phyloP scores from a whole-genome alignment of 352 stramenopile species.

The Plasmopara halstedii region DNA sequence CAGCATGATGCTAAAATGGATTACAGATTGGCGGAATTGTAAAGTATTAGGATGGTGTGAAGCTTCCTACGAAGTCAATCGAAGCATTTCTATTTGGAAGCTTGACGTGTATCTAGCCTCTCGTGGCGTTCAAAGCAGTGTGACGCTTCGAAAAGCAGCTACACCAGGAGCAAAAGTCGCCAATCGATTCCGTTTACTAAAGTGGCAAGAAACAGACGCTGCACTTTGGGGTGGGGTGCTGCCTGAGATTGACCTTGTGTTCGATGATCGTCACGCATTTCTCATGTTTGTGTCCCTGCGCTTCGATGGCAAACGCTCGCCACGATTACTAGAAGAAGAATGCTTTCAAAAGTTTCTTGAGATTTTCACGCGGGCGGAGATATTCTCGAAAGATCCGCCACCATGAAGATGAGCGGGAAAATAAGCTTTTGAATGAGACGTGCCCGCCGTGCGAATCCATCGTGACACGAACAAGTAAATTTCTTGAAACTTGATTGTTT shows the following conservation, averaged over 20 bases:
- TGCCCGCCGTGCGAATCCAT: too few relatives aligned
- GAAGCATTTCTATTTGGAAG: slow-evolving; percentile 26
- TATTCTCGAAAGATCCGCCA: slow-evolving; percentile 14
- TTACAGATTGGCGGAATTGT: slow-evolving; percentile 41
- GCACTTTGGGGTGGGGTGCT: slow-evolving; percentile 76
- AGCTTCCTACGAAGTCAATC: slow-evolving; percentile 66
- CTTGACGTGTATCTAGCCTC: slow-evolving; percentile 25
- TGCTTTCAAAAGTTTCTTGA: slow-evolving; percentile 37
- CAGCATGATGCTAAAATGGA: slow-evolving; percentile 31
- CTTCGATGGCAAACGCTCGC: slow-evolving; percentile 37
- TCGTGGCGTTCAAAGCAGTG: slow-evolving; percentile 17
- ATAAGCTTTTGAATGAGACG: too few relatives aligned
- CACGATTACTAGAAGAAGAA: slow-evolving; percentile 32
- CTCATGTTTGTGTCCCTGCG: slow-evolving; percentile 48
- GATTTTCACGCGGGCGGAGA: slow-evolving; percentile 27
- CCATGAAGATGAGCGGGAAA: slow-evolving; percentile 9
- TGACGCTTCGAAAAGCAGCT: slow-evolving; percentile 18
- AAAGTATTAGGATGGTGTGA: slow-evolving; percentile 82
- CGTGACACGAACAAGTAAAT: too few relatives aligned
- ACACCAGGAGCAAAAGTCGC: slow-evolving; percentile 28
- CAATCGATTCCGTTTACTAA: slow-evolving; percentile 77
- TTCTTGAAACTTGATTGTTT: too few relatives aligned
- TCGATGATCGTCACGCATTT: slow-evolving; percentile 57
- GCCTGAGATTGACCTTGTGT: slow-evolving; percentile 73
- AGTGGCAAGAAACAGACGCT: slow-evolving; percentile 85